phyloP scores from a whole-genome alignment of 1,284 basidiomycete genomes.

The Trichosporon asahii region DNA sequence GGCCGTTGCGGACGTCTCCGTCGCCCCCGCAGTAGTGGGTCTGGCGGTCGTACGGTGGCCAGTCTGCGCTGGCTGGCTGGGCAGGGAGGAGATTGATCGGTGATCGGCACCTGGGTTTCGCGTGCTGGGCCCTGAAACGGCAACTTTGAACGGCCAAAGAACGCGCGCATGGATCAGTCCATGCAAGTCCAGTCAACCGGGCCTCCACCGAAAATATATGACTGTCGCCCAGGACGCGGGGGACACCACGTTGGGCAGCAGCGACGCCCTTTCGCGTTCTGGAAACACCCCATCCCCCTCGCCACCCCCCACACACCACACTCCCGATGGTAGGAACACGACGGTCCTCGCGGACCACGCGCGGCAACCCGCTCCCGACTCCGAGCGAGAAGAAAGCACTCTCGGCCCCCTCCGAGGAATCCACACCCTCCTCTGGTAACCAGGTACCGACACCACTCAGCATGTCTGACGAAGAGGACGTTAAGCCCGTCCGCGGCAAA shows the following conservation, averaged over 20 bases:
- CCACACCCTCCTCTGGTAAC: neutral
- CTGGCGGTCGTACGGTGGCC: neutral
- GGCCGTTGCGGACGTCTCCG: neutral
- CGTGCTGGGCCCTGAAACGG: slow-evolving; percentile 6
- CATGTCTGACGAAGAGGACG: neutral
- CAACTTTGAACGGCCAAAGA: slow-evolving; percentile 7
- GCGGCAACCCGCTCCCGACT: neutral
- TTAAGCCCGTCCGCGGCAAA: neutral
- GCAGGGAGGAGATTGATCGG: slow-evolving; percentile 9
- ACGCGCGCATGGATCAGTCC: slow-evolving; percentile 14
- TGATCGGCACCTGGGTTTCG: slow-evolving; percentile 8
- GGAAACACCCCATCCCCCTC: neutral
- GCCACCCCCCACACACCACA: neutral
- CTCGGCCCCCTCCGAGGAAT: neutral
- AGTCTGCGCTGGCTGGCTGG: neutral
- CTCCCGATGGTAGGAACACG: slow-evolving; percentile 2
- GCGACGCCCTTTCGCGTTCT: neutral
- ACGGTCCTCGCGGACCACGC: neutral
- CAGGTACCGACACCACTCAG: neutral
- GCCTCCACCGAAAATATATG: slow-evolving; percentile 11
- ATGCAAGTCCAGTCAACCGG: slow-evolving; percentile 17
- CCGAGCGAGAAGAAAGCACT: neutral
- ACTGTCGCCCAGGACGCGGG: neutral
- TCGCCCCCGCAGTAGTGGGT: neutral
- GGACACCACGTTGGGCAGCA: neutral